phyloP scores from a whole-genome alignment of 345 rosid genomes.

The Gossypium sturtianum region DNA sequence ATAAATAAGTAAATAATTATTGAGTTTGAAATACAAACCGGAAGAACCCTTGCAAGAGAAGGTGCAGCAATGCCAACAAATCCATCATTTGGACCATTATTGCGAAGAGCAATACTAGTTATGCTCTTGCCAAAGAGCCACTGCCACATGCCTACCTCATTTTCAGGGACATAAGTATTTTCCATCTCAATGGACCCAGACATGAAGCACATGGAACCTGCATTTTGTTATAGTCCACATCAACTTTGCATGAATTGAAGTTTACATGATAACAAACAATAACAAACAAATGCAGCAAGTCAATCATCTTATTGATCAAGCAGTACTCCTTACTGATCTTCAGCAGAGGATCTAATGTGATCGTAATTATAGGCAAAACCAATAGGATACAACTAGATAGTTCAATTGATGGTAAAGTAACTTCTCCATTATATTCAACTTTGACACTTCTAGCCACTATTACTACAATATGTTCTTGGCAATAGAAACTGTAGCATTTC shows the following conservation, averaged over 20 bases:
- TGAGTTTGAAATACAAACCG: conserved; percentile 51
- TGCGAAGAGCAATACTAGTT: conserved; percentile 64
- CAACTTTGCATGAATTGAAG: background rate
- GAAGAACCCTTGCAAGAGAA: conserved; percentile 91
- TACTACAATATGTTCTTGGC: background rate
- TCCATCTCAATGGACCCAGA: conserved; percentile 93
- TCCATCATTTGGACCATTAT: conserved; percentile 67
- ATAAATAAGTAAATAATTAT: conserved; percentile 3
- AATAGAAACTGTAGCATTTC: background rate
- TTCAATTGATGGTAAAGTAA: background rate
- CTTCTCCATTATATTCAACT: background rate
- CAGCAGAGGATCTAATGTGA: background rate
- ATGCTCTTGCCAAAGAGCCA: conserved; percentile 93
- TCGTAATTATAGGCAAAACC: background rate
- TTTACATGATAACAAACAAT: background rate
- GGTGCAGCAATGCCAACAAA: conserved; percentile 95
- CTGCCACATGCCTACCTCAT: conserved; percentile 84
- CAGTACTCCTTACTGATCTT: background rate
- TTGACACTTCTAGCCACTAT: background rate
- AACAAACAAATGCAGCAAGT: background rate
- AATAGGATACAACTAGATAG: background rate
- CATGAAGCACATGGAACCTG: conserved; percentile 96
- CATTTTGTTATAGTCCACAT: conserved; percentile 9
- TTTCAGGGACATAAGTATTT: conserved; percentile 77
- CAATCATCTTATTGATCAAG: background rate